Evolutionary conservation across 1,284 basidiomycete genomes (phyloP), one percentile per base, ranked within the genome.

Genomic region (Ganoderma lingzhi): DNA sequence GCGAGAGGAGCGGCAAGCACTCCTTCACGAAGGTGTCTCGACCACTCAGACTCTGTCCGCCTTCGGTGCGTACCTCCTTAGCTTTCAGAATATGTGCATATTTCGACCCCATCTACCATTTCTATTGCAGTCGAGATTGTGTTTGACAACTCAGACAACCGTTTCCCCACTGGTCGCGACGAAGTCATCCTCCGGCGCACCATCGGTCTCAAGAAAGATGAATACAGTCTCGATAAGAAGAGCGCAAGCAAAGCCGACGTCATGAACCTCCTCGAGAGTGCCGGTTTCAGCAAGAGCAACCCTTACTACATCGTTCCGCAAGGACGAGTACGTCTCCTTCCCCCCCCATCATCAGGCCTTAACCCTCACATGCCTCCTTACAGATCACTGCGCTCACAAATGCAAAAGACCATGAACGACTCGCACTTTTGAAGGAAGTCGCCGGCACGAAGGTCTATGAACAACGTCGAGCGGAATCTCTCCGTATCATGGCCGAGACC

Each of bases 221-320:
- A 99, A 82, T 99, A 99, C 83, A 95, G 94, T 74, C 86, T 99
- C 59, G 98, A 99, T 83, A 93, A 94, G 83, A 99, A 98, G 84
- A 95, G 92, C 72, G 94, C 95, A 0, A 95, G 91, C 80, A 99
- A 98, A 81, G 96, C 96, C 6, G 98, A 99, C 76, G 96, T 99
- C 32, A 97, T 97, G 95, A 97, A 95, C 77, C 84, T 98, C 23
- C 87, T 98, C 37, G 96, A 98, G 80, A 94, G 92, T 76, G 98
- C 98, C 0, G 97, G 98, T 2, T 99, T 99, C 84, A 96, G 94
- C 80, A 93, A 96, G 78, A 94, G 94, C 45, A 99, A 99, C 77
- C 98, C 98, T 0, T 99, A 99, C 82, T 99, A 99, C 78, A 99
- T 99, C 73, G 97, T 99, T 0, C 97, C 97, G 0, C 97, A 99